Percentiles rank a stretch among this genome's conserved stretches.
These are phyloP conservation scores for Xanthoconium separans DNA, from an alignment of 1,284 basidiomycete species.

Conservation along the genomic window DNA sequence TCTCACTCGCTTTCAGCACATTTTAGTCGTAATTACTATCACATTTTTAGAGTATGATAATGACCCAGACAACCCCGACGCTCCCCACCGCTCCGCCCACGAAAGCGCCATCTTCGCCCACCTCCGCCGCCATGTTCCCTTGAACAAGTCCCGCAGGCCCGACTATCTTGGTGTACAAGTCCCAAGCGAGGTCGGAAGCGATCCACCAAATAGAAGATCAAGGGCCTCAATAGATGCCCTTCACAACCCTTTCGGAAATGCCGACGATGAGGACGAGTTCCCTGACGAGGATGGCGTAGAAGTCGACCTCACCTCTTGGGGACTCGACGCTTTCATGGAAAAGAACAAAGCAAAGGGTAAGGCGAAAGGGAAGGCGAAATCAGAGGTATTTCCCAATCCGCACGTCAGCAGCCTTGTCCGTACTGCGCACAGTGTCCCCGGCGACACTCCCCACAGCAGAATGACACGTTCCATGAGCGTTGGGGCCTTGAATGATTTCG, in stretches of 20 bases:
- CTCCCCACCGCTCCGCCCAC: conserved; percentile 62
- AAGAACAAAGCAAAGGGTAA: conserved; percentile 58
- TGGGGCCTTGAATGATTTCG: conserved; percentile 56
- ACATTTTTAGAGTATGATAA: conserved; percentile 77
- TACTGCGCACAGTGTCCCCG: conserved; percentile 32
- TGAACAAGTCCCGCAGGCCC: conserved; percentile 40
- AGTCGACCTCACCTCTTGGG: conserved; percentile 82
- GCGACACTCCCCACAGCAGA: conserved; percentile 33
- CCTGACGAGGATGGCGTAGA: conserved; percentile 55
- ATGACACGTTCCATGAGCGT: conserved; percentile 61
- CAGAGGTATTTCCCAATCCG: conserved; percentile 49
- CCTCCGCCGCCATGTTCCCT: conserved; percentile 47
- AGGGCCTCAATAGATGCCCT: conserved; percentile 59
- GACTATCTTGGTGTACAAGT: conserved; percentile 70
- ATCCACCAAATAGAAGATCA: conserved; percentile 44
- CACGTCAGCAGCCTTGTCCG: conserved; percentile 40
- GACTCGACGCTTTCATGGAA: conserved; percentile 70
- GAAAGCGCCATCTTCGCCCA: conserved; percentile 82
- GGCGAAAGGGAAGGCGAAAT: conserved; percentile 47
- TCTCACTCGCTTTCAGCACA: not conserved
- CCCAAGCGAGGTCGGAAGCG: conserved; percentile 59
- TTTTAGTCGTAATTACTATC: not conserved
- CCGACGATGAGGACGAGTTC: conserved; percentile 56
- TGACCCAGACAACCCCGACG: conserved; percentile 61
- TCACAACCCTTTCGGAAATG: conserved; percentile 67